Evolutionary conservation across 2,329 filamentous ascomycete species (phyloP).

Genomic region (Simplicillium sp.): DNA sequence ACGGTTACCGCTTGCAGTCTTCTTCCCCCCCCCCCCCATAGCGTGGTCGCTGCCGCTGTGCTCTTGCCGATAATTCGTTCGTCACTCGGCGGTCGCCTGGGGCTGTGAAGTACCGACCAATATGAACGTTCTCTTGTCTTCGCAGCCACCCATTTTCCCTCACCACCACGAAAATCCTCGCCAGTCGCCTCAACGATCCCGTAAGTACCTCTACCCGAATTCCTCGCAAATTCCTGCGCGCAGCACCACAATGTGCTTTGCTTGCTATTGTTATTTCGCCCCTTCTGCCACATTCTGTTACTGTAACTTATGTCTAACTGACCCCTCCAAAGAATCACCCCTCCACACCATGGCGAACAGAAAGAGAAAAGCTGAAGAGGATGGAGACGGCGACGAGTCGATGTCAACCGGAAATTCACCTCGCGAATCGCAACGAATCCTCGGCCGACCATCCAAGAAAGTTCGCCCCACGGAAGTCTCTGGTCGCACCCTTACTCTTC

Average conservation of each 20-base stretch:
- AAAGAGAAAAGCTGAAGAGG: slow-evolving; percentile 84
- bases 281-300: no score
- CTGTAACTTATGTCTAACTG: no score
- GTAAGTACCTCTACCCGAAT: no score
- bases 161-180: slow-evolving; percentile 47
- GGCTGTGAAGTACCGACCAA: slow-evolving; percentile 12
- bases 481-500: slow-evolving; percentile 44
- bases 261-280: no score
- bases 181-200: slow-evolving; percentile 43
- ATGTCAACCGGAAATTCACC: slow-evolving; percentile 80
- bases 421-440: slow-evolving; percentile 57
- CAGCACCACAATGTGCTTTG: no score
- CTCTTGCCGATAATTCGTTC: no score
- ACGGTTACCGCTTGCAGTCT: no score
- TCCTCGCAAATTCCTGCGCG: no score
- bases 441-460: slow-evolving; percentile 59
- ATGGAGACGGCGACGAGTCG: slow-evolving; percentile 76
- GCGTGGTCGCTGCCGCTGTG: no score
- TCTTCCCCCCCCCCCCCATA: no score
- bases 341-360: slow-evolving; percentile 45
- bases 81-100: no score
- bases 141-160: slow-evolving; percentile 49
- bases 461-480: slow-evolving; percentile 53
- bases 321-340: slow-evolving; percentile 24
- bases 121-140: slow-evolving; percentile 55